Conservation (phyloP, 73 alveolate species). For the Diophrys sp. region DNA sequence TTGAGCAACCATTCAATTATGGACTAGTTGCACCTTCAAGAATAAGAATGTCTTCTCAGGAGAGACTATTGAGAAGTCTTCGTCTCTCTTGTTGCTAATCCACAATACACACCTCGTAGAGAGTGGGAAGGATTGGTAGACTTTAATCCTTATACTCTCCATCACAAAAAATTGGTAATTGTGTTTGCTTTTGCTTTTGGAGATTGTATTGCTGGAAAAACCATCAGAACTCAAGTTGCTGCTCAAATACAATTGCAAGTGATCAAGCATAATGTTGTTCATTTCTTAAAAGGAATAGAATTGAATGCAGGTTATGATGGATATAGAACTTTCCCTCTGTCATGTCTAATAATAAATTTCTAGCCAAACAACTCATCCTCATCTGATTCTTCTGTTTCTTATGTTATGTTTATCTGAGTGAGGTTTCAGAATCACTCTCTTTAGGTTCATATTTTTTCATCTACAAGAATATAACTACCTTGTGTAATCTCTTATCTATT, state of each 20-base stretch:
- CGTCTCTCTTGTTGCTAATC: constrained; percentile 55
- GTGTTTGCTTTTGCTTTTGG: constrained; percentile 82
- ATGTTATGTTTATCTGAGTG: too few relatives aligned
- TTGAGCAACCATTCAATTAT: constrained; percentile 32
- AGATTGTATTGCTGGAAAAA: constrained; percentile 60
- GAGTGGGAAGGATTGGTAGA: constrained; percentile 69
- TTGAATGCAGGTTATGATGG: constrained; percentile 63
- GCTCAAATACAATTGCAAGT: constrained; percentile 70
- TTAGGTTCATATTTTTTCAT: too few relatives aligned
- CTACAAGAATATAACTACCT: too few relatives aligned
- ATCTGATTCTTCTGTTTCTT: too few relatives aligned
- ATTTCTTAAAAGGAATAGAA: constrained; percentile 47
- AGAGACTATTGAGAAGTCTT: constrained; percentile 26
- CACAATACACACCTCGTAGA: constrained; percentile 50
- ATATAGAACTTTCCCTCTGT: constrained; percentile 70
- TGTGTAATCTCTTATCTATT: too few relatives aligned
- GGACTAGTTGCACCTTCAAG: constrained; percentile 53
- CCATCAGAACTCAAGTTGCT: constrained; percentile 76
- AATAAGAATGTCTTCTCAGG: constrained; percentile 31
- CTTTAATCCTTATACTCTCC: constrained; percentile 67
- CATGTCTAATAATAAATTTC: too few relatives aligned
- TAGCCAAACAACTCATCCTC: too few relatives aligned
- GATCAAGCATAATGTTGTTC: constrained; percentile 54
- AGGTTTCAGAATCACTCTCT: too few relatives aligned
- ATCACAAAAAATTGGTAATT: constrained; percentile 64